Base-by-base conservation (phyloP, 1,139 yeast genomes). In the Nakaseomyces bracarensis region DNA sequence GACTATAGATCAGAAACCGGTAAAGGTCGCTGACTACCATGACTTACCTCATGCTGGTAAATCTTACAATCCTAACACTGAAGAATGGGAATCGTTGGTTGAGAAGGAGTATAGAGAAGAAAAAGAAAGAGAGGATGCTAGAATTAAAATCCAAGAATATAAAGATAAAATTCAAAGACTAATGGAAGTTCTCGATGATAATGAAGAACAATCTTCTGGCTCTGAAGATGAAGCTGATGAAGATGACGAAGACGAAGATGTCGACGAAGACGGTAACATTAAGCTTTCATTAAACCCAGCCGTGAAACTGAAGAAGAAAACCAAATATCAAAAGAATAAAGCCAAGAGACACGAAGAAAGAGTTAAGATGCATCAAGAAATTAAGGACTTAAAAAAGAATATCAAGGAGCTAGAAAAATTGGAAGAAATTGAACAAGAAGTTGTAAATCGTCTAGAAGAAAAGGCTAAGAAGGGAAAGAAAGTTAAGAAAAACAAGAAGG, bases 51-150 rank as follows among this genome's bases (percentile, higher is more conserved):
- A 80, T 54, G 91, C 81, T 2, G 98, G 98, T 43, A 83, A 83
- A 61, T 89, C 97, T 3, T 91, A 91, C 60, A 91, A 91, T 60
- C 98, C 98, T 27, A 75, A 93, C 11, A 69, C 82, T 49, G 83
- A 81, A 46, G 77, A 85, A 27, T 91, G 98, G 98, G 77, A 78
- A 55, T 67, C 66, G 23, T 70, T 89, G 53, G 74, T 91, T 44
- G 68, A 75, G 46, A 68, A 70, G 46, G 96, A 87, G 63, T 81
- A 73, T 53, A 70, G 63, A 42, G 68, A 70, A 43, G 96, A 87
- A 58, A 73, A 77, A 54, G 70, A 74, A 43, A 74, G 74, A 46
- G 96, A 86, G 52, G 73, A 76, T 45, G 72, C 77, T 54, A 74
- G 83, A 53, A 66, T 75, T 45, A 69, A 72, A 53, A 61, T 82